phyloP scores from a whole-genome alignment of 2,329 filamentous ascomycete species.

The Hirsutella minnesotensis region DNA sequence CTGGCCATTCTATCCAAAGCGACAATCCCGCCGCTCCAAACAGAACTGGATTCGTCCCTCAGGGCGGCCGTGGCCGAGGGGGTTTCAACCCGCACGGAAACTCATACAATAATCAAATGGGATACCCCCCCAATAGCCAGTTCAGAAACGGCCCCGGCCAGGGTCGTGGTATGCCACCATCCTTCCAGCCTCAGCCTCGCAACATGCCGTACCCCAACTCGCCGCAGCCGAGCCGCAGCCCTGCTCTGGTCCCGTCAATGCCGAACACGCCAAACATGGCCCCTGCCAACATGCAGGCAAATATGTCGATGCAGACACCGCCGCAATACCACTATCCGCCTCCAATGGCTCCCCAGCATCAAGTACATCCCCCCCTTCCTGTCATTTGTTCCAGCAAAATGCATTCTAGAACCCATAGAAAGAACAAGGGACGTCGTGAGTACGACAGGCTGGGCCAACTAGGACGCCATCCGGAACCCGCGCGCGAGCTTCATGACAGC shows the following conservation, averaged over 20 bases:
- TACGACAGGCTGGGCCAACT: slow-evolving; percentile 32
- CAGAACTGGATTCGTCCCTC: slow-evolving; percentile 40
- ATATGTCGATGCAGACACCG: slow-evolving; percentile 53
- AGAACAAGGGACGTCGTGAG: slow-evolving; percentile 32
- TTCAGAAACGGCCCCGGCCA: slow-evolving; percentile 30
- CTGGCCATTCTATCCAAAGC: slow-evolving; percentile 64
- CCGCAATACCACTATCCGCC: slow-evolving; percentile 50
- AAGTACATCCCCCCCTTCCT: slow-evolving; percentile 42
- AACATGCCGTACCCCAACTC: slow-evolving; percentile 45
- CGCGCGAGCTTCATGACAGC: slow-evolving; percentile 19
- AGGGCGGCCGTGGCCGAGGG: slow-evolving; percentile 37
- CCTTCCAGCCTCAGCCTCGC: slow-evolving; percentile 31
- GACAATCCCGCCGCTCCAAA: slow-evolving; percentile 32
- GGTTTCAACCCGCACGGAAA: slow-evolving; percentile 30
- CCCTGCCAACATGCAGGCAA: slow-evolving; percentile 38
- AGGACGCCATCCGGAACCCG: slow-evolving; percentile 24
- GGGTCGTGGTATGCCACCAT: slow-evolving; percentile 40
- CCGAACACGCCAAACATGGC: slow-evolving; percentile 60
- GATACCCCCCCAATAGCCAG: slow-evolving; percentile 31
- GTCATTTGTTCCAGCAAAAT: slow-evolving; percentile 17
- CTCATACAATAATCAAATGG: slow-evolving; percentile 34
- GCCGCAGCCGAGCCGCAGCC: slow-evolving; percentile 53
- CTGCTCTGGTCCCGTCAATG: slow-evolving; percentile 52
- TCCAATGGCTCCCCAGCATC: slow-evolving; percentile 46
- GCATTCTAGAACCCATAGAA: slow-evolving; percentile 30